A percentile compares a stretch with the other conserved stretches of the same genome.
phyloP scores from a whole-genome alignment of 208 protist genomes.

The Trypanosoma congolense region DNA sequence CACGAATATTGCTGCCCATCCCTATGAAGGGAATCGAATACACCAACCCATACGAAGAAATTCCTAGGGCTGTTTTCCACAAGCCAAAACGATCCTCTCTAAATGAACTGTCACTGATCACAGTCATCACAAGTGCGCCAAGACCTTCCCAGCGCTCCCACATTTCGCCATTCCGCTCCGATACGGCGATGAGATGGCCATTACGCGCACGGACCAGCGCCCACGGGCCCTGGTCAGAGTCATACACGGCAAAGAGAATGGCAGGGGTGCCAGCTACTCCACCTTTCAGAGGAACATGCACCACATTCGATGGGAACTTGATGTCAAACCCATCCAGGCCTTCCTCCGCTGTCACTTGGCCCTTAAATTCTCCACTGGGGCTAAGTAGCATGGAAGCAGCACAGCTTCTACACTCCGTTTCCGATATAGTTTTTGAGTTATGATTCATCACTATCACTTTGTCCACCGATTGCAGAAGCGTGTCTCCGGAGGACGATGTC shows the following conservation, averaged over 20 bases:
- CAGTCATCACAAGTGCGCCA: slow-evolving; percentile 30
- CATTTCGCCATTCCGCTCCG: slow-evolving; percentile 24
- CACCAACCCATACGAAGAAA: slow-evolving; percentile 55
- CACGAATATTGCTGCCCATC: slow-evolving; percentile 41
- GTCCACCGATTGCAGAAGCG: slow-evolving; percentile 1
- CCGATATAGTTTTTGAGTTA: not conserved
- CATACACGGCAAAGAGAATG: slow-evolving; percentile 13
- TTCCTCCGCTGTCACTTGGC: slow-evolving; percentile 9
- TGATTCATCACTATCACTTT: slow-evolving; percentile 7
- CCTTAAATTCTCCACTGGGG: slow-evolving; percentile 7
- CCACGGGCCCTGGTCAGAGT: slow-evolving; percentile 16
- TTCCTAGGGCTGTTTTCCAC: slow-evolving; percentile 55
- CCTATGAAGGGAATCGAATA: slow-evolving; percentile 58
- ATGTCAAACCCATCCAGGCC: slow-evolving; percentile 6
- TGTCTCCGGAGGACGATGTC: slow-evolving; percentile 1
- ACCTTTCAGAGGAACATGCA: slow-evolving; percentile 9
- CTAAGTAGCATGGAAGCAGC: slow-evolving; percentile 4
- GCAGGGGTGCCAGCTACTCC: slow-evolving; percentile 3
- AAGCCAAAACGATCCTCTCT: slow-evolving; percentile 78
- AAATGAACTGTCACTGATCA: slow-evolving; percentile 35
- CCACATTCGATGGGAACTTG: slow-evolving; percentile 7
- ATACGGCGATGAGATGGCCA: slow-evolving; percentile 57
- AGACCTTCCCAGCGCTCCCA: slow-evolving; percentile 79
- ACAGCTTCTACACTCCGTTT: slow-evolving; percentile 9
- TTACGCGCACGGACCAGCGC: slow-evolving; percentile 51